phyloP scores from a whole-genome alignment of 2,329 filamentous ascomycete genomes.

The Triangularia setosa region DNA sequence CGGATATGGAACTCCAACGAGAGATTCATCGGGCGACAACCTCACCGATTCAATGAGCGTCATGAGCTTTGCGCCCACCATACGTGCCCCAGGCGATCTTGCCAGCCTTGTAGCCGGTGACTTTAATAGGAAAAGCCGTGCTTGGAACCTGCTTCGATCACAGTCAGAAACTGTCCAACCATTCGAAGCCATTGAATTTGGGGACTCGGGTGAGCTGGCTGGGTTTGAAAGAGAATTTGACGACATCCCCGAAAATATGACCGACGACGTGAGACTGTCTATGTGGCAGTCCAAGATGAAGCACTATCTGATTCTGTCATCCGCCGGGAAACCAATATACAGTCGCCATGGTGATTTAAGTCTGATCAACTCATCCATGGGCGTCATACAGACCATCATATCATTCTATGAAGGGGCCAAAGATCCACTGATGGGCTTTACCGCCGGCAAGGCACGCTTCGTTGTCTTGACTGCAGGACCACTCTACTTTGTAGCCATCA shows the following conservation, averaged over 20 bases:
- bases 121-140: conserved; percentile 59
- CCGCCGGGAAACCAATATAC: conserved; percentile 95
- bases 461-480: conserved; percentile 81
- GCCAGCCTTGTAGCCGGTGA: conserved; percentile 79
- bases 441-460: conserved; percentile 80
- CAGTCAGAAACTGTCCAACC: conserved; percentile 58
- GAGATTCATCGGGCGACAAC: conserved; percentile 38
- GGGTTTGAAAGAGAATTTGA: conserved; percentile 78
- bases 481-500: conserved; percentile 90
- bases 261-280: conserved; percentile 57
- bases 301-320: conserved; percentile 94
- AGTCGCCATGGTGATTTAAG: conserved; percentile 89
- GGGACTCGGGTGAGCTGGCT: conserved; percentile 51
- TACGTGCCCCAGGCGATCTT: conserved; percentile 62
- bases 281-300: conserved; percentile 92
- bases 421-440: conserved; percentile 77
- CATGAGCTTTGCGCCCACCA: conserved; percentile 61
- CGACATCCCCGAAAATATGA: conserved; percentile 51
- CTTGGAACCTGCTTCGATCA: conserved; percentile 63
- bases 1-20: conserved; percentile 38
- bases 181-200: conserved; percentile 51
- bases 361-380: conserved; percentile 89
- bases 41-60: conserved; percentile 63
- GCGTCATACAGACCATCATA: conserved; percentile 94
- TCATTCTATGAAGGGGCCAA: conserved; percentile 86